Evolutionary conservation across 2,329 filamentous ascomycete genomes (phyloP).

Genomic region (Nemania serpens): DNA sequence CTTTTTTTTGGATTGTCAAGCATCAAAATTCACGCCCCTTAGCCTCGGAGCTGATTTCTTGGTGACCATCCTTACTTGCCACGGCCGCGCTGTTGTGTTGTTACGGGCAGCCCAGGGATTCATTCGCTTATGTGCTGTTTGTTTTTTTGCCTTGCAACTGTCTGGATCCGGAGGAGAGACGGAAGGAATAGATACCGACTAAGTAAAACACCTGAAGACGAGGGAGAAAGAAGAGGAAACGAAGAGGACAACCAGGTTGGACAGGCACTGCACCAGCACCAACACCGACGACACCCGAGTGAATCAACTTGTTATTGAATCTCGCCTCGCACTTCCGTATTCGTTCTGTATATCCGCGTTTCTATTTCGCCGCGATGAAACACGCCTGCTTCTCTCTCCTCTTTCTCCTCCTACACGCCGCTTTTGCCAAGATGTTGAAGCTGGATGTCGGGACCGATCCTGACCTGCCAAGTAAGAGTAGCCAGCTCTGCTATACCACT

Average conservation of each 20-base stretch:
- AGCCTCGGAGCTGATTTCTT: conserved; percentile 33
- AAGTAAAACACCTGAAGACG: conserved; percentile 1
- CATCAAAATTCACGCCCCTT: conserved; percentile 33
- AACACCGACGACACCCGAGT: too few species aligned
- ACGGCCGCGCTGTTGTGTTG: conserved; percentile 2
- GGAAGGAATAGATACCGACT: conserved; percentile 12
- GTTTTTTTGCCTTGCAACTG: conserved; percentile 25
- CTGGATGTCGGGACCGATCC: conserved; percentile 29
- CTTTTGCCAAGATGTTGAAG: conserved; percentile 30
- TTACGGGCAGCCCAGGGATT: conserved; percentile 28
- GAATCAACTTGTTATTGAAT: too few species aligned
- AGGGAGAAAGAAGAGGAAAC: background rate
- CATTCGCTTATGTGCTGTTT: conserved; percentile 29
- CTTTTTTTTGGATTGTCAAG: conserved; percentile 57
- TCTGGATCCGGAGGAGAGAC: conserved; percentile 35
- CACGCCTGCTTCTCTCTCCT: conserved; percentile 17
- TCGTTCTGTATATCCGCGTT: background rate
- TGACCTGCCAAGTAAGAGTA: conserved; percentile 32
- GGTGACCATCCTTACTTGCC: conserved; percentile 40
- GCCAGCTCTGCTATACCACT: background rate
- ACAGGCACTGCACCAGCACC: too few species aligned
- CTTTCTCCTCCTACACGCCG: conserved; percentile 24
- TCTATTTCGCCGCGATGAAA: conserved; percentile 29
- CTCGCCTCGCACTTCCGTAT: background rate
- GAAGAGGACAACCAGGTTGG: too few species aligned